A percentile compares a stretch with the other conserved stretches of the same genome.
Evolutionary conservation across 1,284 basidiomycete species (phyloP).

Genomic region (Microbotryum intermedium): DNA sequence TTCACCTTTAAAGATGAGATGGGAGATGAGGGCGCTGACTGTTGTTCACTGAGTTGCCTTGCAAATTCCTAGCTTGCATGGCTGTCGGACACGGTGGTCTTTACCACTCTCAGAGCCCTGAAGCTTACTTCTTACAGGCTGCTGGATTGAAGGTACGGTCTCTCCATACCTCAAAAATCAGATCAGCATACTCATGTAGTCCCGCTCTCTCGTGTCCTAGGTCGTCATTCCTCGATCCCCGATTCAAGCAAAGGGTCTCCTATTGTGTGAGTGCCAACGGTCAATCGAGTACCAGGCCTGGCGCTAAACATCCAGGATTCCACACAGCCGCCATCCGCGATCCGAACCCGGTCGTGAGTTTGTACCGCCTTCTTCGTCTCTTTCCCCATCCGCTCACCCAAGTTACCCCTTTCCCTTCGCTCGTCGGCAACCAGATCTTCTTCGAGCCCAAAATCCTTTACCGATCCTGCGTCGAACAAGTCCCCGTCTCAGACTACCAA

Average conservation of each 20-base stretch:
- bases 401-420: neutral
- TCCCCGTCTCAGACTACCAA: constrained; percentile 76
- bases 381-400: neutral
- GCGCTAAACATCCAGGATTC: neutral
- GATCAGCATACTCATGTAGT: neutral
- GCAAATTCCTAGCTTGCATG: constrained; percentile 51
- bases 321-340: constrained; percentile 64
- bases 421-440: constrained; percentile 43
- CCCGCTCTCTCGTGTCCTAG: constrained; percentile 41
- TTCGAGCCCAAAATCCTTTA: constrained; percentile 91
- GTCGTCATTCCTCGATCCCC: constrained; percentile 85
- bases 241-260: constrained; percentile 84
- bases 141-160: constrained; percentile 68
- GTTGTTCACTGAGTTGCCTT: neutral
- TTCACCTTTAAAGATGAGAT: constrained; percentile 29
- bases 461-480: constrained; percentile 82
- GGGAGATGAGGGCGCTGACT: neutral
- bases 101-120: constrained; percentile 90
- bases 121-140: constrained; percentile 87
- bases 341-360: constrained; percentile 70
- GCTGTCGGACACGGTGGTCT: constrained; percentile 85
- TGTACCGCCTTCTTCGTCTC: neutral
- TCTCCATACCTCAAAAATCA: neutral
- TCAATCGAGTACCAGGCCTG: neutral
- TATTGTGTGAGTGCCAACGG: constrained; percentile 44